phyloP scores from a whole-genome alignment of 1,284 basidiomycete genomes.

The Cryptococcus hybrid region DNA sequence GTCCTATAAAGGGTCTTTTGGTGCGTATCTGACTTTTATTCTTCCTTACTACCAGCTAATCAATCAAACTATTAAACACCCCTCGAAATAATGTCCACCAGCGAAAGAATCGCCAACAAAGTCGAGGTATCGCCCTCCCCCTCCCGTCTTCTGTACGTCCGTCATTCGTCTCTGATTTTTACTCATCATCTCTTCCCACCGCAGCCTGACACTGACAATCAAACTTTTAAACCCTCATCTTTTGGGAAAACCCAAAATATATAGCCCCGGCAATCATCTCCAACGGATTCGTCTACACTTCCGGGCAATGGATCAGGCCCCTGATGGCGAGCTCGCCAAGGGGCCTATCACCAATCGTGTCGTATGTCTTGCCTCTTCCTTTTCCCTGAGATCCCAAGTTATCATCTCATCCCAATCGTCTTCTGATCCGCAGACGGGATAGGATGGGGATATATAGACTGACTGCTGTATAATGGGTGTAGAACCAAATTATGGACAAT shows the following conservation, averaged over 20 bases:
- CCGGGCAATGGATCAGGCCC: constrained; percentile 59
- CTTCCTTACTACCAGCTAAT: no score
- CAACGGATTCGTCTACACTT: constrained; percentile 58
- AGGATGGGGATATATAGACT: not conserved
- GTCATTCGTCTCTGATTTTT: no score
- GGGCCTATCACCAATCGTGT: constrained; percentile 59
- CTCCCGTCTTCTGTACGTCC: constrained; percentile 54
- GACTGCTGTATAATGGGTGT: not conserved
- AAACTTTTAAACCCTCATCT: no score
- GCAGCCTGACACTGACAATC: no score
- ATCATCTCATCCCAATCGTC: not conserved
- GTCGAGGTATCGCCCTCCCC: constrained; percentile 33
- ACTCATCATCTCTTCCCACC: no score
- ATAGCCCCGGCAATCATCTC: constrained; percentile 48
- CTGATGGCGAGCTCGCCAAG: constrained; percentile 56
- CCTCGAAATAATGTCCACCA: constrained; percentile 7
- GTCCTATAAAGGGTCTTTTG: no score
- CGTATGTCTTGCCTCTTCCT: constrained; percentile 43
- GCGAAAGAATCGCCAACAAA: constrained; percentile 19
- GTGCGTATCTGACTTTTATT: no score
- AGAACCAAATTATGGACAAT: constrained; percentile 62
- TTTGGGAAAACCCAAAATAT: no score
- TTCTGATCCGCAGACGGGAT: not conserved
- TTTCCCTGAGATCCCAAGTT: not conserved
- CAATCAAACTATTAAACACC: not conserved